Evolutionary conservation across 1,284 basidiomycete species (phyloP).

Genomic region (Cutaneotrichosporon curvatum): DNA sequence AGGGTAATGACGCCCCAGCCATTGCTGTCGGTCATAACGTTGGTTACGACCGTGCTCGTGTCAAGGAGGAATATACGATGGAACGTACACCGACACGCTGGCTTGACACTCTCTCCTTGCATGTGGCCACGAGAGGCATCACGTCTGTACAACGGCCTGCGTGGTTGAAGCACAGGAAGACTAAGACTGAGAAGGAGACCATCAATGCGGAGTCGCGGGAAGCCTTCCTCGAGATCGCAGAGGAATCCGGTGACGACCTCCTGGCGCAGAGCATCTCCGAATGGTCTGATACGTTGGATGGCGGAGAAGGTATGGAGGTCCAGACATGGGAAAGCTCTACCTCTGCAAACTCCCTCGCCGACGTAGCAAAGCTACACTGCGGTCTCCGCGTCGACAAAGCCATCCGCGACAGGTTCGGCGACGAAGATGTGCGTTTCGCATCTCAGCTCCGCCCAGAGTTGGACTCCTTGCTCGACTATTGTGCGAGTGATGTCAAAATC

Average conservation of each 20-base stretch:
- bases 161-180: slow-evolving; percentile 70
- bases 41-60: slow-evolving; percentile 81
- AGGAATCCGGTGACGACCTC: slow-evolving; percentile 50
- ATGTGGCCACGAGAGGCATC: slow-evolving; percentile 90
- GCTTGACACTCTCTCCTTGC: slow-evolving; percentile 90
- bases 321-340: slow-evolving; percentile 81
- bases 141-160: slow-evolving; percentile 90
- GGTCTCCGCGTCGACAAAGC: slow-evolving; percentile 73
- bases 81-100: slow-evolving; percentile 67
- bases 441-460: slow-evolving; percentile 62
- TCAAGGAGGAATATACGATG: slow-evolving; percentile 78
- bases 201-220: slow-evolving; percentile 34
- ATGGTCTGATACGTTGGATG: slow-evolving; percentile 39
- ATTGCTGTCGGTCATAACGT: slow-evolving; percentile 91
- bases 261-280: slow-evolving; percentile 22
- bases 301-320: slow-evolving; percentile 16
- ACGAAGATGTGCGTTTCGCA: slow-evolving; percentile 38
- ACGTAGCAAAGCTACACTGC: slow-evolving; percentile 87
- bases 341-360: slow-evolving; percentile 82
- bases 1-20: slow-evolving; percentile 46
- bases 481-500: slow-evolving; percentile 72
- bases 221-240: slow-evolving; percentile 48
- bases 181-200: slow-evolving; percentile 44
- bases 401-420: slow-evolving; percentile 66
- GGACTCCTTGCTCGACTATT: slow-evolving; percentile 77